Evolutionary conservation across 1,284 basidiomycete species (phyloP).

Genomic region (Amylostereum areolatum): DNA sequence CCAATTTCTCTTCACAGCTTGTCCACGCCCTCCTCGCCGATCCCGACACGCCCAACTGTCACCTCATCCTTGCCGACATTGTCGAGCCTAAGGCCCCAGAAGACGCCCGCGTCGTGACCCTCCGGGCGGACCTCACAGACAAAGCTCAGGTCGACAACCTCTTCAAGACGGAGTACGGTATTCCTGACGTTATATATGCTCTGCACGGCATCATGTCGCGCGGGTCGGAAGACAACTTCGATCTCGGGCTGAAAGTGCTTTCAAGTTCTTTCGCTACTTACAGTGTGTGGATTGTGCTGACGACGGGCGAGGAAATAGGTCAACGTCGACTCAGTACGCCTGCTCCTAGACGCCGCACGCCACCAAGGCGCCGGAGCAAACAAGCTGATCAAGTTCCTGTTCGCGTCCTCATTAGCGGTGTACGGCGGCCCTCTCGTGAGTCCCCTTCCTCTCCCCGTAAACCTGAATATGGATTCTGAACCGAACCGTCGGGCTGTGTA

Average conservation of each 20-base stretch:
- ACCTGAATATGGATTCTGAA: background rate
- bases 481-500: conserved; percentile 9
- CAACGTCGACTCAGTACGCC: conserved; percentile 56
- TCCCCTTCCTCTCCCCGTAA: background rate
- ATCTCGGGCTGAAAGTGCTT: conserved; percentile 45
- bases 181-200: conserved; percentile 47
- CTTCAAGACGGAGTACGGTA: conserved; percentile 34
- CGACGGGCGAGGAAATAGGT: conserved; percentile 32
- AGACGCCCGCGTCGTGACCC: conserved; percentile 29
- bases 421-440: conserved; percentile 55
- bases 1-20: conserved; percentile 22
- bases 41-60: conserved; percentile 30
- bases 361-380: conserved; percentile 27
- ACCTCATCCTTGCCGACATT: conserved; percentile 53
- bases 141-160: conserved; percentile 30
- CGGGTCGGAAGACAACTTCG: conserved; percentile 59
- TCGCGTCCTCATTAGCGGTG: conserved; percentile 57
- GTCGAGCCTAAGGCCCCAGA: conserved; percentile 38
- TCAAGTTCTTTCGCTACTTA: too few relatives aligned
- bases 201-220: conserved; percentile 68
- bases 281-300: too few relatives aligned
- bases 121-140: conserved; percentile 49
- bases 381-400: conserved; percentile 46
- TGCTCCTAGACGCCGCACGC: conserved; percentile 42
- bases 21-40: conserved; percentile 28